Evolutionary conservation across 2,329 filamentous ascomycete species (phyloP).

Genomic region (Talaromyces atroroseus): DNA sequence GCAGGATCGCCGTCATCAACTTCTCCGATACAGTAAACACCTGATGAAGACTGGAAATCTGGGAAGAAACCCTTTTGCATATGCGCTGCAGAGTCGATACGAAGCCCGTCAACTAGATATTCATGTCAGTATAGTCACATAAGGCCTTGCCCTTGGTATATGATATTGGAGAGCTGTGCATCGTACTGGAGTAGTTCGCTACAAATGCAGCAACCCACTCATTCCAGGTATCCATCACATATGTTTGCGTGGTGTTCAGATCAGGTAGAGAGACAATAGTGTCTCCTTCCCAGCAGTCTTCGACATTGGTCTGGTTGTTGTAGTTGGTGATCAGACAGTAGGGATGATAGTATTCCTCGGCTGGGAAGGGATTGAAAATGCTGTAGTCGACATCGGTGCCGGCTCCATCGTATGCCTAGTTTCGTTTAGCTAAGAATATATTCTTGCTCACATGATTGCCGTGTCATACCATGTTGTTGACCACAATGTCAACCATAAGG

Average conservation of each 20-base stretch:
- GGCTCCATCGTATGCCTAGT: constrained; percentile 43
- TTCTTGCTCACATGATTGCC: constrained; percentile 24
- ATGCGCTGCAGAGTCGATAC: constrained; percentile 48
- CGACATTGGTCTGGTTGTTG: constrained; percentile 41
- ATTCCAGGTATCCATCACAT: constrained; percentile 48
- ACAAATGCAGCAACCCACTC: constrained; percentile 56
- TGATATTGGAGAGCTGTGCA: constrained; percentile 17
- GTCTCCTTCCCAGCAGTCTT: constrained; percentile 52
- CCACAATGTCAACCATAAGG: constrained; percentile 57
- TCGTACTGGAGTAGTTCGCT: constrained; percentile 56
- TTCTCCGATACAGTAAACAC: constrained; percentile 48
- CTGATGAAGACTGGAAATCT: constrained; percentile 35
- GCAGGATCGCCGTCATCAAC: constrained; percentile 37
- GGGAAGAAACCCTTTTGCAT: constrained; percentile 45
- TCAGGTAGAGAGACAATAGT: constrained; percentile 55
- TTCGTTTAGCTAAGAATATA: background rate
- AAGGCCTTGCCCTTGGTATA: no score
- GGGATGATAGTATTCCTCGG: constrained; percentile 54
- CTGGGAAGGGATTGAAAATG: constrained; percentile 50
- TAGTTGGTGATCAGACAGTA: constrained; percentile 55
- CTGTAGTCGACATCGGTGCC: constrained; percentile 49
- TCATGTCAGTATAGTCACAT: background rate
- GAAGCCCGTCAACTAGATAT: constrained; percentile 44
- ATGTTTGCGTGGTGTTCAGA: constrained; percentile 50
- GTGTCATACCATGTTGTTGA: constrained; percentile 47